Percentiles rank a stretch among this genome's conserved stretches.
Conservation (phyloP, 2,329 filamentous ascomycete genomes). For the Epicoccum sorghinum region DNA sequence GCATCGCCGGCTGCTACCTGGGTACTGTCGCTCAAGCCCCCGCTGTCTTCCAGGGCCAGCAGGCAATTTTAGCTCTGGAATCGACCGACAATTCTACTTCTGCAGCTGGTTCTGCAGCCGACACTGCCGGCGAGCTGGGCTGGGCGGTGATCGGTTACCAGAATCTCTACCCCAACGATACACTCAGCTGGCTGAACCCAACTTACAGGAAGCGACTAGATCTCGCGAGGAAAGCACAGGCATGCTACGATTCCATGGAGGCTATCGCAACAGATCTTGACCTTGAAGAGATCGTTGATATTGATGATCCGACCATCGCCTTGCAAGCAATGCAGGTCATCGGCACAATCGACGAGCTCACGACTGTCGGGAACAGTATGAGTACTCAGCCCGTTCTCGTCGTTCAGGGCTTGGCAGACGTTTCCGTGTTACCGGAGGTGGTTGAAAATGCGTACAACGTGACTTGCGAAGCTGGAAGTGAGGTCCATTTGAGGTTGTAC, state of each 20-base stretch:
- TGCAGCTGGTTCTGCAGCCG: background rate
- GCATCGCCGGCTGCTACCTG: background rate
- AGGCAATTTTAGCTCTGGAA: background rate
- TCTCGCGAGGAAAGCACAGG: slow-evolving; percentile 1
- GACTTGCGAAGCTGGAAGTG: slow-evolving; percentile 1
- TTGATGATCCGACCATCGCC: background rate
- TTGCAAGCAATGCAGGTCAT: background rate
- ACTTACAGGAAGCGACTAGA: slow-evolving; percentile 1
- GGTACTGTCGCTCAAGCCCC: slow-evolving; percentile 7
- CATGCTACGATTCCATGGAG: slow-evolving; percentile 5
- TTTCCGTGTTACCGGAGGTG: slow-evolving; percentile 1
- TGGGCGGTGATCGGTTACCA: background rate
- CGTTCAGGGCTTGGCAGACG: background rate
- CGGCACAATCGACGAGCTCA: background rate
- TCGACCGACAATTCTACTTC: background rate
- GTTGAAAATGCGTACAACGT: slow-evolving; percentile 1
- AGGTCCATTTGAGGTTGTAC: slow-evolving; percentile 4
- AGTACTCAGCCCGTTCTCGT: slow-evolving; percentile 1
- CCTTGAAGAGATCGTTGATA: background rate
- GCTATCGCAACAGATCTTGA: background rate
- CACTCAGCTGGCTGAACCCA: background rate
- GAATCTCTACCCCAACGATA: slow-evolving; percentile 1
- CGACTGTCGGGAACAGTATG: background rate
- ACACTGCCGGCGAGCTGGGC: background rate
- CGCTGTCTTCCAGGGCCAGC: slow-evolving; percentile 2